Conservation (phyloP, 768 basidiomycete genomes). For the Leccinellum albellum region DNA sequence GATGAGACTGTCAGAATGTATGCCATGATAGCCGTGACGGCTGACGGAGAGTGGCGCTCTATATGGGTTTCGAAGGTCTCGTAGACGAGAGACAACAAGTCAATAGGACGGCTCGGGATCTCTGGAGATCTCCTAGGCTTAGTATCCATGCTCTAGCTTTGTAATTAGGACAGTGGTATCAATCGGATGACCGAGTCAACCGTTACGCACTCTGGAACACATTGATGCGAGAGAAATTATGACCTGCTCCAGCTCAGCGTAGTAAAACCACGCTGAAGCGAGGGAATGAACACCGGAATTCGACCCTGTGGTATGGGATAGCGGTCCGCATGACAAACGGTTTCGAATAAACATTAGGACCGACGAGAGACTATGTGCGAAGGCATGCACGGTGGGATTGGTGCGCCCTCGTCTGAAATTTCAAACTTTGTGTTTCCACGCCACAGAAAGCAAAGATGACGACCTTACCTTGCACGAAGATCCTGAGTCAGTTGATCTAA, state of each 20-base stretch:
- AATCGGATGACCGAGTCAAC: not conserved
- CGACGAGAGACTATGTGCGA: conserved; percentile 60
- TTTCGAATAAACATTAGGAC: conserved; percentile 51
- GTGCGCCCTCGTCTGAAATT: conserved; percentile 39
- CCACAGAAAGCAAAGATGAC: not conserved
- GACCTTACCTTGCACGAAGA: conserved; percentile 48
- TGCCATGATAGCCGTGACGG: conserved; percentile 54
- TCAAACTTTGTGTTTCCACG: conserved; percentile 4
- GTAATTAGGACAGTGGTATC: conserved; percentile 1
- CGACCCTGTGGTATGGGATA: conserved; percentile 25
- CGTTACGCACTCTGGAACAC: conserved; percentile 52
- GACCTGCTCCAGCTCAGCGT: conserved; percentile 46
- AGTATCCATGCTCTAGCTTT: conserved; percentile 25
- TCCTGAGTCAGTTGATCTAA: conserved; percentile 51
- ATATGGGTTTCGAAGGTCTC: conserved; percentile 50
- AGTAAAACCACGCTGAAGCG: conserved; percentile 47
- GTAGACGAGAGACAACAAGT: conserved; percentile 62
- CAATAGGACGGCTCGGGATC: conserved; percentile 43
- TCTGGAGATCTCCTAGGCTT: conserved; percentile 39
- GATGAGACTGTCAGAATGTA: conserved; percentile 66
- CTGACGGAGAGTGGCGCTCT: conserved; percentile 46
- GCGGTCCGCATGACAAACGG: conserved; percentile 38
- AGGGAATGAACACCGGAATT: conserved; percentile 25
- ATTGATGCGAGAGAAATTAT: conserved; percentile 52
- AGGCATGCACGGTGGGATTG: conserved; percentile 59